Evolutionary conservation across 305 asterid species (phyloP).

Genomic region (Rubia balearica): DNA sequence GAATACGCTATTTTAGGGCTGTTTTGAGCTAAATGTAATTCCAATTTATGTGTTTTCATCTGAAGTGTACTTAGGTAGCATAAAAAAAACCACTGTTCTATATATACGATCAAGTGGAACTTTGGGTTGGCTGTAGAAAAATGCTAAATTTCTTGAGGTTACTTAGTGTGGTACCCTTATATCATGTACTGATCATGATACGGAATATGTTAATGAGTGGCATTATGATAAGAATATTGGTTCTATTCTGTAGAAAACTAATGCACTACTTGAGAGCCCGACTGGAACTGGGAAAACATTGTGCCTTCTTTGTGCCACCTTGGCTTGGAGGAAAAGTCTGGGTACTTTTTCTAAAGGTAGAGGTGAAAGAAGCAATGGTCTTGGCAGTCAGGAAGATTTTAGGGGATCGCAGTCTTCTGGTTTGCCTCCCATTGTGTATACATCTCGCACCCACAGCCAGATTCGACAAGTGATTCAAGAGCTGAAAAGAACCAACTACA

Average conservation of each 20-base stretch:
- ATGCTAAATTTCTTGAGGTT: background rate
- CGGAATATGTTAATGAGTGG: background rate
- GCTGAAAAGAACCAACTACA: conserved; percentile 80
- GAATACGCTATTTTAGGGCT: background rate
- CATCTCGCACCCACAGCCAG: conserved; percentile 99
- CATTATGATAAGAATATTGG: background rate
- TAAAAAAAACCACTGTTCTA: background rate
- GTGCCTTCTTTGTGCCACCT: conserved; percentile 90
- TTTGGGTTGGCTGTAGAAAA: background rate
- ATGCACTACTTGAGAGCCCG: conserved; percentile 94
- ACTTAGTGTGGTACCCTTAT: background rate
- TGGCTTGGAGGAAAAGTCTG: conserved; percentile 95
- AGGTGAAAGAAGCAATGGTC: conserved; percentile 26
- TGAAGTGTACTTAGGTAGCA: background rate
- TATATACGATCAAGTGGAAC: background rate
- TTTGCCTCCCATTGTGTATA: conserved; percentile 64
- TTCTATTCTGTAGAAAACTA: conserved; percentile 49
- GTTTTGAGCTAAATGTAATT: background rate
- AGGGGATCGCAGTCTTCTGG: conserved; percentile 45
- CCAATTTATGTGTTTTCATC: background rate
- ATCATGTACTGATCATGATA: background rate
- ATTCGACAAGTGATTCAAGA: conserved; percentile 92
- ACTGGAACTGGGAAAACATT: conserved; percentile 98
- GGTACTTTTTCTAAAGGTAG: conserved; percentile 63
- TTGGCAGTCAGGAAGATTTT: conserved; percentile 34